Percentiles rank a stretch among this genome's conserved stretches.
These are phyloP conservation scores for Monotropa hypopitys DNA, from an alignment of 179 eudicot genomes.

Conservation along the genomic window DNA sequence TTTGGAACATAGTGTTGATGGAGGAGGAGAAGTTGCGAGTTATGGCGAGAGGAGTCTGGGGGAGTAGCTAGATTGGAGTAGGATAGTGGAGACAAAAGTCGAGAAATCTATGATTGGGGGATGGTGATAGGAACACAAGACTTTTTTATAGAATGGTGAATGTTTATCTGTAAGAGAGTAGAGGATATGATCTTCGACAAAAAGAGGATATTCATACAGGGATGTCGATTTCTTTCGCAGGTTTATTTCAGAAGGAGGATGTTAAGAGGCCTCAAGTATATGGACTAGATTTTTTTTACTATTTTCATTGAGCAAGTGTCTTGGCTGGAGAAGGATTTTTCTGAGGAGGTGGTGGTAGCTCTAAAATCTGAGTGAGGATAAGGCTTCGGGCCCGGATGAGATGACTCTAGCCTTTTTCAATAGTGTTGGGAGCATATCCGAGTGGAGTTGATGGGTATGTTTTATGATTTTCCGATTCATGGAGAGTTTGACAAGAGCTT, in stretches of 20 bases:
- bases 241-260: neutral
- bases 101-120: neutral
- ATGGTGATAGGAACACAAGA: neutral
- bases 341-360: too few species aligned
- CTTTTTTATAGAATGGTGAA: neutral
- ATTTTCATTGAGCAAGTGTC: too few species aligned
- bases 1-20: neutral
- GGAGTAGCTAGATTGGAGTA: neutral
- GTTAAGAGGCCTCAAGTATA: neutral
- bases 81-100: neutral
- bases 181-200: neutral
- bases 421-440: too few species aligned
- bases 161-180: neutral
- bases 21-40: neutral
- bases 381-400: too few species aligned
- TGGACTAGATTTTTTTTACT: neutral
- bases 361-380: too few species aligned
- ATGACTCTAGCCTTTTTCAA: too few species aligned
- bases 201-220: neutral
- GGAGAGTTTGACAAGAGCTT: too few species aligned
- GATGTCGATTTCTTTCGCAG: neutral
- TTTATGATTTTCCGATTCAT: too few species aligned
- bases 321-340: too few species aligned
- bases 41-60: neutral
- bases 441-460: too few species aligned